A percentile compares a stretch with the other conserved stretches of the same genome.
Evolutionary conservation across 257 asterid genomes (phyloP).

Genomic region (Hygrophila difformis): DNA sequence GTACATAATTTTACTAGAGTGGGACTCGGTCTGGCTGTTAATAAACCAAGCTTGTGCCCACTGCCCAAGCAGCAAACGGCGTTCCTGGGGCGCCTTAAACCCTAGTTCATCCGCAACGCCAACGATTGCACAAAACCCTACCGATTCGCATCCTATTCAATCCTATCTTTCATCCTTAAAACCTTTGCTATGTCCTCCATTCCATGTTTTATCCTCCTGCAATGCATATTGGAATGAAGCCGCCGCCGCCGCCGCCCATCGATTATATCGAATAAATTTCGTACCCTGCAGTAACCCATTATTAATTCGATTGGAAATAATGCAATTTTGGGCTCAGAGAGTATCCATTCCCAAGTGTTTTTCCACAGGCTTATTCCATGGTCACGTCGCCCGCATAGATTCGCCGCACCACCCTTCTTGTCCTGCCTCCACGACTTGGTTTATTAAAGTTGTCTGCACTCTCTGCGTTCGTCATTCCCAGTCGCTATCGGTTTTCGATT

Average conservation of each 20-base stretch:
- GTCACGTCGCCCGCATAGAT: slow-evolving; percentile 29
- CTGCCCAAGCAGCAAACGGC: too few species aligned
- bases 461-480: slow-evolving; percentile 46
- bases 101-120: slow-evolving; percentile 11
- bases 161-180: background rate
- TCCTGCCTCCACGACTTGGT: slow-evolving; percentile 51
- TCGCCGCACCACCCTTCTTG: slow-evolving; percentile 27
- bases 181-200: background rate
- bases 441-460: slow-evolving; percentile 68
- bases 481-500: slow-evolving; percentile 31
- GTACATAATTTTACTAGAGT: too few species aligned
- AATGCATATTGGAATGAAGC: slow-evolving; percentile 22
- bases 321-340: slow-evolving; percentile 63
- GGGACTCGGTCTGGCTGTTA: too few species aligned
- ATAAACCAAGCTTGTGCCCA: too few species aligned
- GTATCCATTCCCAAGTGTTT: slow-evolving; percentile 37
- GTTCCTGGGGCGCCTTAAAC: slow-evolving; percentile 21
- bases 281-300: background rate
- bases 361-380: slow-evolving; percentile 37
- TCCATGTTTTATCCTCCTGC: background rate
- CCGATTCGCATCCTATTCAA: background rate
- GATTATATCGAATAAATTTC: background rate
- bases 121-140: background rate
- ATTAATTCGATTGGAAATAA: slow-evolving; percentile 23
- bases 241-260: slow-evolving; percentile 14